These are phyloP conservation scores for Crithidia fasciculata DNA, from an alignment of 208 protist genomes.

Conservation along the genomic window DNA sequence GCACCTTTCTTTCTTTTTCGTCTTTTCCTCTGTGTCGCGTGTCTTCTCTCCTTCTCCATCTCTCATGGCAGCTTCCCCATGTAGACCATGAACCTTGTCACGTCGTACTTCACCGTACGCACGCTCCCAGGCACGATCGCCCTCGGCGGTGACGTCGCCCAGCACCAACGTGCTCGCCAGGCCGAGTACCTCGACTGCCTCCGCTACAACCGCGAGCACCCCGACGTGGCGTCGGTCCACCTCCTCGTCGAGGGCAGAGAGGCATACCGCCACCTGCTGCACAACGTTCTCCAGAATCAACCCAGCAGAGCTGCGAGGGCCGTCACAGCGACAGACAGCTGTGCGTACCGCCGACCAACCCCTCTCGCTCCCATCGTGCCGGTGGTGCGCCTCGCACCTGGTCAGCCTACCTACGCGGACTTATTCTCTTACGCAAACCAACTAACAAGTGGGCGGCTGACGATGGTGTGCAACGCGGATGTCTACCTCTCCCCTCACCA, in stretches of 20 bases:
- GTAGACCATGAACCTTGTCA: slow-evolving; percentile 75
- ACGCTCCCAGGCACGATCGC: slow-evolving; percentile 57
- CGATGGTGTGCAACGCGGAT: slow-evolving; percentile 90
- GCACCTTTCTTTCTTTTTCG: no score
- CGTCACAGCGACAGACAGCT: background rate
- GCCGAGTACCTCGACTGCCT: slow-evolving; percentile 80
- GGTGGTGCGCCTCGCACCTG: slow-evolving; percentile 32
- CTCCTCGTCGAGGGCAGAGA: slow-evolving; percentile 71
- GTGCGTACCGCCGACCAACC: background rate
- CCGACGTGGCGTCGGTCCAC: slow-evolving; percentile 54
- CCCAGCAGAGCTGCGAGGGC: background rate
- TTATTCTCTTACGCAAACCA: slow-evolving; percentile 78
- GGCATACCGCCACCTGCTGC: slow-evolving; percentile 58
- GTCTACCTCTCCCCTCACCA: slow-evolving; percentile 59
- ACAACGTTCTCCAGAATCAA: slow-evolving; percentile 39
- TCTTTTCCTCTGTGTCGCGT: no score
- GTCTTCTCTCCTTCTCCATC: no score
- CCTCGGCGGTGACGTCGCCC: slow-evolving; percentile 51
- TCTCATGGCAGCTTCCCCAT: no score
- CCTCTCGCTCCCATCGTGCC: slow-evolving; percentile 37
- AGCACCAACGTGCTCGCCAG: slow-evolving; percentile 49
- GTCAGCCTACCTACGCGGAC: slow-evolving; percentile 72
- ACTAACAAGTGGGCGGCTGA: slow-evolving; percentile 47
- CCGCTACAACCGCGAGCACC: slow-evolving; percentile 47
- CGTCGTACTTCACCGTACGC: slow-evolving; percentile 78